phyloP scores from a whole-genome alignment of 2,329 filamentous ascomycete species.

The Colletotrichum nymphaeae region DNA sequence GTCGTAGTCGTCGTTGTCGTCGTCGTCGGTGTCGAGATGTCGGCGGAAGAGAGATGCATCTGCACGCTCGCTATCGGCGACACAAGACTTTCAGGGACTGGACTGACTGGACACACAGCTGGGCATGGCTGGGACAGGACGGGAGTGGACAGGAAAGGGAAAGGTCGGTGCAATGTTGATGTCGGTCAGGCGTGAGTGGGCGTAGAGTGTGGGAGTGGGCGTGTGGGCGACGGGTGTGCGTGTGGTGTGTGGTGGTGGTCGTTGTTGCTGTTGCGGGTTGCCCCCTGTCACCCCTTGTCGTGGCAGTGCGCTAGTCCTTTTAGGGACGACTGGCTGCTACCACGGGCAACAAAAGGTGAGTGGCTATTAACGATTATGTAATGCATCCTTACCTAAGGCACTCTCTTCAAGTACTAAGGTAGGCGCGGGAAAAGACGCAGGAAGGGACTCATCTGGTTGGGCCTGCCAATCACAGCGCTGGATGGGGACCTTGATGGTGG shows the following conservation, averaged over 20 bases:
- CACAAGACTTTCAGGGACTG: constrained; percentile 19
- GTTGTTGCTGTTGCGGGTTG: constrained; percentile 36
- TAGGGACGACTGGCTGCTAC: constrained; percentile 26
- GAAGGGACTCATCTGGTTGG: background rate
- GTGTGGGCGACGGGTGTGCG: background rate
- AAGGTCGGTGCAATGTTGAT: constrained; percentile 37
- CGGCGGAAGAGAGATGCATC: constrained; percentile 26
- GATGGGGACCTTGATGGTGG: background rate
- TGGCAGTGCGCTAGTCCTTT: constrained; percentile 30
- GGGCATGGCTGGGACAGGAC: constrained; percentile 34
- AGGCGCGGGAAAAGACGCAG: background rate
- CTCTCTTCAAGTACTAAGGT: too few relatives aligned
- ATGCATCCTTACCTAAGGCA: background rate
- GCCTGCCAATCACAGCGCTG: background rate
- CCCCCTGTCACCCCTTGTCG: constrained; percentile 35
- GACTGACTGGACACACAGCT: constrained; percentile 27
- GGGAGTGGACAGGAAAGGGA: constrained; percentile 21
- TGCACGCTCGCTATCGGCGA: constrained; percentile 19
- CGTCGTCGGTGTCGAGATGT: constrained; percentile 35
- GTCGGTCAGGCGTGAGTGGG: constrained; percentile 32
- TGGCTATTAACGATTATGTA: constrained; percentile 11
- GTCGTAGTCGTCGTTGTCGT: constrained; percentile 2
- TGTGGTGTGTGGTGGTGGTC: background rate
- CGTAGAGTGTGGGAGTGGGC: background rate
- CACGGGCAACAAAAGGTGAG: constrained; percentile 32